These are phyloP conservation scores for Leishmania guyanensis DNA, from an alignment of 208 protist species.

Conservation along the genomic window DNA sequence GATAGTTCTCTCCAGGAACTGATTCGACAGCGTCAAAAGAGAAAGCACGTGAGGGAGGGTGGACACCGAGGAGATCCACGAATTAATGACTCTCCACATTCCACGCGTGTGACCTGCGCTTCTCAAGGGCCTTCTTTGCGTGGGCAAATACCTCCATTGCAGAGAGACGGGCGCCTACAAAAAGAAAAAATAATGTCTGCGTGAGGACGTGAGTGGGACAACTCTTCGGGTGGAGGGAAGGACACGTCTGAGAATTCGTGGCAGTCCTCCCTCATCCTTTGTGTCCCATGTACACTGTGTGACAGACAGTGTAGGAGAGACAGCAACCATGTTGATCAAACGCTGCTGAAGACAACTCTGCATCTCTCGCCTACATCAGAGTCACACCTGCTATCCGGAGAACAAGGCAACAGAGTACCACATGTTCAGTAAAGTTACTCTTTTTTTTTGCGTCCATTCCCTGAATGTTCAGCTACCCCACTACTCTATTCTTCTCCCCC, in stretches of 20 bases:
- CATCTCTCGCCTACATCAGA: background rate
- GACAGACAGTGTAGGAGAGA: background rate
- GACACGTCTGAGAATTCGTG: background rate
- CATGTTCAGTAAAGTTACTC: background rate
- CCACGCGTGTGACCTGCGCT: background rate
- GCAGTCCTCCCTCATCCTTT: background rate
- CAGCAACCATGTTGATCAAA: background rate
- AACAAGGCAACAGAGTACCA: background rate
- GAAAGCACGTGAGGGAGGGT: background rate
- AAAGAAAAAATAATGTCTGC: background rate
- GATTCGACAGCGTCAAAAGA: background rate
- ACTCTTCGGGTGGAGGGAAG: background rate
- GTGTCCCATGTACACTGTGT: background rate
- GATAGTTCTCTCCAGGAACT: background rate
- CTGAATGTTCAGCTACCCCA: background rate
- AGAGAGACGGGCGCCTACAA: background rate
- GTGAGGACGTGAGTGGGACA: background rate
- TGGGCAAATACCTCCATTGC: background rate
- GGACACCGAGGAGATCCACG: background rate
- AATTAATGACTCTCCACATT: background rate
- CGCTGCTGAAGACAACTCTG: background rate
- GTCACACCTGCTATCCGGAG: background rate
- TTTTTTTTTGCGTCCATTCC: background rate
- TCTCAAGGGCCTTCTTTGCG: background rate
- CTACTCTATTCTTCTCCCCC: background rate